phyloP scores from a whole-genome alignment of 2,329 filamentous ascomycete species.

The Capronia coronata region DNA sequence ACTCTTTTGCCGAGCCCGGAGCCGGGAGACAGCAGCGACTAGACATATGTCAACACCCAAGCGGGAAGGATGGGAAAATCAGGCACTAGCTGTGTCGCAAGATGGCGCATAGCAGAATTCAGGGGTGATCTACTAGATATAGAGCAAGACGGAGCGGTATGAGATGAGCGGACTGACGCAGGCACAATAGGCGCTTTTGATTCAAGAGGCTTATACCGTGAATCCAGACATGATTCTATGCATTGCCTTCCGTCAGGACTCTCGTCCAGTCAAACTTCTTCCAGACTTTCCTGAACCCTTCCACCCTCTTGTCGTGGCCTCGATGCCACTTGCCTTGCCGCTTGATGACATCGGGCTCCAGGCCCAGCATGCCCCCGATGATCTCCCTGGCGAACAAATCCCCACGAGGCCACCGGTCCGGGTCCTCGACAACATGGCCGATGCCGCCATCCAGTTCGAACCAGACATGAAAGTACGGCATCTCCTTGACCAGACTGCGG shows the following conservation, averaged over 20 bases:
- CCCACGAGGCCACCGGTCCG: constrained; percentile 75
- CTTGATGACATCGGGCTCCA: constrained; percentile 75
- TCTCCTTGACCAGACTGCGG: constrained; percentile 78
- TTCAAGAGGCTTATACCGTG: too few species aligned
- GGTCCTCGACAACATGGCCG: constrained; percentile 86
- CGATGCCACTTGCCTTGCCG: constrained; percentile 79
- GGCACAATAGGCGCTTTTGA: too few species aligned
- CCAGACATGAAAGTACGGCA: constrained; percentile 98
- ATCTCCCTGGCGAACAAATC: constrained; percentile 91
- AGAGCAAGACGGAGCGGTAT: too few species aligned
- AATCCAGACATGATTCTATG: not conserved
- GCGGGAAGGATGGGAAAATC: too few species aligned
- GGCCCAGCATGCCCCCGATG: constrained; percentile 84
- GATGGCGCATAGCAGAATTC: too few species aligned
- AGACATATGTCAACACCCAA: too few species aligned
- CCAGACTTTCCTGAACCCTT: constrained; percentile 78
- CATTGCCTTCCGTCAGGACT: constrained; percentile 47
- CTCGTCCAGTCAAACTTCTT: constrained; percentile 86
- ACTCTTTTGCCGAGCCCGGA: too few species aligned
- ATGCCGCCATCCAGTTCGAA: constrained; percentile 87
- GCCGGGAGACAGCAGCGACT: too few species aligned
- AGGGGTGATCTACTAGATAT: too few species aligned
- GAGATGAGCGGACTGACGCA: too few species aligned
- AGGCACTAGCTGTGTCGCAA: too few species aligned
- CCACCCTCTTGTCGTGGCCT: constrained; percentile 59